A percentile compares a stretch with the other conserved stretches of the same genome.
phyloP scores from a whole-genome alignment of 108 stramenopile genomes.

The Cyclotella cryptica region DNA sequence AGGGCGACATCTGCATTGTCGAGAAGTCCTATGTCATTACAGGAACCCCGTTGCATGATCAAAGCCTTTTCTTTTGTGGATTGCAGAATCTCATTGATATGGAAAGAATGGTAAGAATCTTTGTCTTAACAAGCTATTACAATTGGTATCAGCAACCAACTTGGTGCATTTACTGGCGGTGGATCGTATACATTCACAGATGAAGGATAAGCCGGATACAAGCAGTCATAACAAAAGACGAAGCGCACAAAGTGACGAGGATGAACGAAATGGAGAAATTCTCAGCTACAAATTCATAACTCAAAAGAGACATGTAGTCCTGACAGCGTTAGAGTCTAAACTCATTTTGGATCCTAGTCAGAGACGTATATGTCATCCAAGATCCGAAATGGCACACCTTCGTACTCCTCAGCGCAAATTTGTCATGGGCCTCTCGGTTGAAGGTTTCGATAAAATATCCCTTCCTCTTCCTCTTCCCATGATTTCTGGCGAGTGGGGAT shows the following conservation, averaged over 20 bases:
- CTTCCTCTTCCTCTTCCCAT: constrained; percentile 57
- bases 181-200: background rate
- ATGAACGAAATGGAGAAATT: constrained; percentile 2
- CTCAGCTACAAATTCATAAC: constrained; percentile 12
- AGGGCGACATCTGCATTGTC: constrained; percentile 56
- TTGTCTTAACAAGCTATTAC: background rate
- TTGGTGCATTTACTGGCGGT: too few species aligned
- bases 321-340: constrained; percentile 48
- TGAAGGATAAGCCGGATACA: constrained; percentile 24
- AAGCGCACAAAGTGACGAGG: background rate
- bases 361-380: constrained; percentile 35
- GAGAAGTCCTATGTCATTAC: constrained; percentile 59
- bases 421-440: constrained; percentile 40
- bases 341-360: constrained; percentile 42
- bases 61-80: constrained; percentile 54
- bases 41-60: constrained; percentile 51
- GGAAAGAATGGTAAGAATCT: constrained; percentile 51
- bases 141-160: background rate
- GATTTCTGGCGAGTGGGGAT: constrained; percentile 53
- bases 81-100: constrained; percentile 58
- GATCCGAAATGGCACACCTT: constrained; percentile 39
- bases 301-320: constrained; percentile 46
- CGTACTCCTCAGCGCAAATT: constrained; percentile 34
- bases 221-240: constrained; percentile 13
- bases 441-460: constrained; percentile 35